Evolutionary conservation across 176 grass and related monocot genomes (phyloP).

Genomic region (Avena atlantica): DNA sequence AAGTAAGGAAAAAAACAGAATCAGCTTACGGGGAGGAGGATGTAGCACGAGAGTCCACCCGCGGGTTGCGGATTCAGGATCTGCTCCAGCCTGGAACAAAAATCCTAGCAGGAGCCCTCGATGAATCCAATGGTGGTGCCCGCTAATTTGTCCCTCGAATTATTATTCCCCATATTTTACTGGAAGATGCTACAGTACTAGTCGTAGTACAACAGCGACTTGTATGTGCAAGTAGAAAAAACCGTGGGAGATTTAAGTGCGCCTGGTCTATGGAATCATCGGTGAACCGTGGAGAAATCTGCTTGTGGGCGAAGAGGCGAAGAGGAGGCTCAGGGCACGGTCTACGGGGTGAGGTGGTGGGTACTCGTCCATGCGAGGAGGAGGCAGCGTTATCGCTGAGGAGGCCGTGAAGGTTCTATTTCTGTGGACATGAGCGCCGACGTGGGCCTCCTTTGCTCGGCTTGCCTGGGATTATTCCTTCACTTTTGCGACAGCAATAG

Average conservation of each 20-base stretch:
- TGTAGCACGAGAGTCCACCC: not conserved
- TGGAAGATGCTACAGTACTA: not conserved
- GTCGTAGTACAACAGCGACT: not conserved
- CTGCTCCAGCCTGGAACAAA: not conserved
- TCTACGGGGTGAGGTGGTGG: not conserved
- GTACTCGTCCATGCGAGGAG: not conserved
- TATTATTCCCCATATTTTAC: not conserved
- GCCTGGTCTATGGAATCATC: not conserved
- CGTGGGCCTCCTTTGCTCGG: not conserved
- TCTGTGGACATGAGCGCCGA: constrained; percentile 29
- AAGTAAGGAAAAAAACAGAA: not conserved
- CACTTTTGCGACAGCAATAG: no score
- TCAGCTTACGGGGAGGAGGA: not conserved
- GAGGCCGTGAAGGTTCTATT: not conserved
- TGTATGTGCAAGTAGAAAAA: not conserved
- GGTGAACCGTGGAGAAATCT: not conserved
- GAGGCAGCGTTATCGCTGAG: not conserved
- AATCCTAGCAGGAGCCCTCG: not conserved
- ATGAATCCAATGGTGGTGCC: constrained; percentile 4
- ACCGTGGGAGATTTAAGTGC: not conserved
- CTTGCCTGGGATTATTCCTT: no score
- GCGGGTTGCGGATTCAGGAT: not conserved
- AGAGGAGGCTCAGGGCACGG: not conserved
- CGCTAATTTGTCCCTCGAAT: constrained; percentile 6
- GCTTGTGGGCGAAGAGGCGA: no score